phyloP scores from a whole-genome alignment of 1,284 basidiomycete species.

The Malassezia globosa region DNA sequence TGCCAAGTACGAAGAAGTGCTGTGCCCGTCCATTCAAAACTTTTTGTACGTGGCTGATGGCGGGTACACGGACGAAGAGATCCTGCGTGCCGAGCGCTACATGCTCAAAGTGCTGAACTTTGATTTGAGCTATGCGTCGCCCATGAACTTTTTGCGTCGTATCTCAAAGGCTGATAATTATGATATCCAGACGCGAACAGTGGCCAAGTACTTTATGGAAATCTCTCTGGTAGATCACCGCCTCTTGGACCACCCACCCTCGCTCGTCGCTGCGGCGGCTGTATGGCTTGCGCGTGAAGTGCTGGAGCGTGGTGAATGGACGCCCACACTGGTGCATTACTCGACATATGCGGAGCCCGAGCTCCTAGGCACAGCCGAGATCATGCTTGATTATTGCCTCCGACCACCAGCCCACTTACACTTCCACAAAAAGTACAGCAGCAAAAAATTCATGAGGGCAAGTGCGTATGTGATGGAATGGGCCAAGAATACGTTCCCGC shows the following conservation, averaged over 20 bases:
- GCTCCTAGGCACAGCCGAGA: conserved; percentile 71
- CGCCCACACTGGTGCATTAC: conserved; percentile 74
- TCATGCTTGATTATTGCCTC: conserved; percentile 73
- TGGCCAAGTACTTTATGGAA: conserved; percentile 72
- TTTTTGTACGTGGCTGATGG: conserved; percentile 55
- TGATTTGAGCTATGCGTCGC: conserved; percentile 83
- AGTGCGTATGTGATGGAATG: conserved; percentile 40
- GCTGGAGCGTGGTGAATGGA: conserved; percentile 71
- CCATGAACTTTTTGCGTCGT: conserved; percentile 79
- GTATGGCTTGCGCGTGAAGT: conserved; percentile 83
- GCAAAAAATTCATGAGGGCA: conserved; percentile 46
- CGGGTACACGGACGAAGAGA: conserved; percentile 42
- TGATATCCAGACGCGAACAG: conserved; percentile 75
- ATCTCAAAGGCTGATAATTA: conserved; percentile 46
- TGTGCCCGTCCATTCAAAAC: conserved; percentile 76
- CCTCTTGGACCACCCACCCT: conserved; percentile 68
- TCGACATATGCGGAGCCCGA: conserved; percentile 76
- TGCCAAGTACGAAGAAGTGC: conserved; percentile 89
- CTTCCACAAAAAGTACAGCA: conserved; percentile 46
- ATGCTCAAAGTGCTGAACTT: conserved; percentile 82
- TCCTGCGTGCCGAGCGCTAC: conserved; percentile 66
- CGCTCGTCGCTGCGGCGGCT: conserved; percentile 72
- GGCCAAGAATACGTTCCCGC: conserved; percentile 34
- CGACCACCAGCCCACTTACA: conserved; percentile 35
- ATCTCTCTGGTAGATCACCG: conserved; percentile 78